Conservation (phyloP, 2,329 filamentous ascomycete species). For the Chaetomiaceae sp. region DNA sequence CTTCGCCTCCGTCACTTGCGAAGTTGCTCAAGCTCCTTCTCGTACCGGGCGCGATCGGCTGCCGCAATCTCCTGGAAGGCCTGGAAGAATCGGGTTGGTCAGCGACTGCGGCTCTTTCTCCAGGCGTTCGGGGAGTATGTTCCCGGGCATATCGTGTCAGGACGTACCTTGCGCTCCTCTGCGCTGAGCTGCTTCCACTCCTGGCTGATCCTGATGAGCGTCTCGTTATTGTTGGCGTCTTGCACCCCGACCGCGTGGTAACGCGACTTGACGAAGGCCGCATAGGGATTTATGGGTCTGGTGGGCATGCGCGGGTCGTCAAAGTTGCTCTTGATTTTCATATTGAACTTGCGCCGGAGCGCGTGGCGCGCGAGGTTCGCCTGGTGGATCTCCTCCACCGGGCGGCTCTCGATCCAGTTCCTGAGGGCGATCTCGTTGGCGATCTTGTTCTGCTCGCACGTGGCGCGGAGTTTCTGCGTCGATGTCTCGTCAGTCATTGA, state of each 20-base stretch:
- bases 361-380: slow-evolving; percentile 46
- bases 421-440: slow-evolving; percentile 39
- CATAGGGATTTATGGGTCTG: slow-evolving; percentile 32
- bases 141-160: too few relatives aligned
- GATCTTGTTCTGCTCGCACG: slow-evolving; percentile 37
- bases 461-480: slow-evolving; percentile 35
- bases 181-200: slow-evolving; percentile 43
- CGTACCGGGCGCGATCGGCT: background rate
- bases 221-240: background rate
- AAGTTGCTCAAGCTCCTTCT: slow-evolving; percentile 7
- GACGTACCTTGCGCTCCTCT: slow-evolving; percentile 41
- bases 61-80: slow-evolving; percentile 9
- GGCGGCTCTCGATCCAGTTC: slow-evolving; percentile 46
- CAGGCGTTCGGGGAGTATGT: too few relatives aligned
- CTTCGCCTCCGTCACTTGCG: background rate
- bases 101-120: background rate
- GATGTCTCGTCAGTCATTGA: background rate
- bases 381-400: slow-evolving; percentile 36
- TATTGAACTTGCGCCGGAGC: slow-evolving; percentile 35
- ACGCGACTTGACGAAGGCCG: slow-evolving; percentile 37
- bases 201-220: slow-evolving; percentile 25
- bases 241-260: slow-evolving; percentile 31
- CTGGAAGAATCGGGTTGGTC: slow-evolving; percentile 5
- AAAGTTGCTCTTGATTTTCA: slow-evolving; percentile 29
- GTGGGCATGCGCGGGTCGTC: slow-evolving; percentile 47